Percentiles rank a stretch among this genome's conserved stretches.
Evolutionary conservation across 1,139 yeast species (phyloP).

Genomic region (Yamadazyma membranifaciens): DNA sequence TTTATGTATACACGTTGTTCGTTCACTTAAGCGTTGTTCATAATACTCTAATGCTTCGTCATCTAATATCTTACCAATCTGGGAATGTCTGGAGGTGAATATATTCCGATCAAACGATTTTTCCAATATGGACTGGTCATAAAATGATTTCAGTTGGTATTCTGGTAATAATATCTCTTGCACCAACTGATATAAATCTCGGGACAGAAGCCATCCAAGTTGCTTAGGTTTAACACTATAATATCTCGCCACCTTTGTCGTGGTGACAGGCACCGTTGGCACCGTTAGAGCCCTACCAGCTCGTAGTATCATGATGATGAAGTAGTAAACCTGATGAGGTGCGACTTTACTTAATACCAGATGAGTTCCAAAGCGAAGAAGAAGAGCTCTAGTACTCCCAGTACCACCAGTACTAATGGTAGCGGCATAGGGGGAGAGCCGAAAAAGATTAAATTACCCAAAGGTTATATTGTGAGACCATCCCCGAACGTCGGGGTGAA

Average conservation of each 20-base stretch:
- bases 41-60: slow-evolving; percentile 1
- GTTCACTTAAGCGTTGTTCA: slow-evolving; percentile 2
- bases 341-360: slow-evolving; percentile 1
- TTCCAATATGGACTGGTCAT: slow-evolving; percentile 8
- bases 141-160: slow-evolving; percentile 7
- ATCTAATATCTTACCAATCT: slow-evolving; percentile 6
- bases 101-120: slow-evolving; percentile 3
- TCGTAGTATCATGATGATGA: background rate
- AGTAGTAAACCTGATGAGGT: slow-evolving; percentile 2
- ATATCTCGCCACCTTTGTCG: background rate
- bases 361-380: slow-evolving; percentile 15
- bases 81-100: slow-evolving; percentile 4
- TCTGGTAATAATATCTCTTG: slow-evolving; percentile 1
- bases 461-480: slow-evolving; percentile 61
- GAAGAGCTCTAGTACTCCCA: slow-evolving; percentile 18
- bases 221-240: background rate
- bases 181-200: slow-evolving; percentile 10
- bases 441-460: slow-evolving; percentile 47
- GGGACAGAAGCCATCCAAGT: slow-evolving; percentile 5
- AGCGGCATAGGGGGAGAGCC: slow-evolving; percentile 15
- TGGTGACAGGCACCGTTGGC: too few species aligned
- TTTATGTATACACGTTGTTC: slow-evolving; percentile 11
- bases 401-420: slow-evolving; percentile 20
- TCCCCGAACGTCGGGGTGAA: slow-evolving; percentile 22
- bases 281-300: too few species aligned